A percentile compares a stretch with the other conserved stretches of the same genome.
Conservation (phyloP, 345 rosid genomes). For the Pelargonium nanum region DNA sequence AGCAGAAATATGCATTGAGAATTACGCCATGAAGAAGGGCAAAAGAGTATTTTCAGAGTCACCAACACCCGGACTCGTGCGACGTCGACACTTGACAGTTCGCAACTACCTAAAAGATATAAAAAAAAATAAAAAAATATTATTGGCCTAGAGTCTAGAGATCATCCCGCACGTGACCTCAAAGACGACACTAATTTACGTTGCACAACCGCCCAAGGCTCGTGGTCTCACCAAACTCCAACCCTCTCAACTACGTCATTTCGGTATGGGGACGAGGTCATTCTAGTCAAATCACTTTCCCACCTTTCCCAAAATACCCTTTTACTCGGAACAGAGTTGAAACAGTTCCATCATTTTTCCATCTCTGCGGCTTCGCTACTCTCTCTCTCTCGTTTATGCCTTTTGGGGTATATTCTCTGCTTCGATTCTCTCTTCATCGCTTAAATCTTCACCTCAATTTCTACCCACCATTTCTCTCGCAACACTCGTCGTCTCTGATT, state of each 20-base stretch:
- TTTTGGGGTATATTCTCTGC: slow-evolving; percentile 40
- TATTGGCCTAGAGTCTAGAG: not conserved
- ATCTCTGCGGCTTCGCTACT: slow-evolving; percentile 3
- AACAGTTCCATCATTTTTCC: not conserved
- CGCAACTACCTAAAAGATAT: not conserved
- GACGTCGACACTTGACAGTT: not conserved
- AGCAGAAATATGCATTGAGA: not conserved
- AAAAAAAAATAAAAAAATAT: no score
- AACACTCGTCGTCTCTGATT: not conserved
- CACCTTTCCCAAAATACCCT: slow-evolving; percentile 19
- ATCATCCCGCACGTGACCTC: slow-evolving; percentile 17
- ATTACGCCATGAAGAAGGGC: not conserved
- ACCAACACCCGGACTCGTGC: not conserved
- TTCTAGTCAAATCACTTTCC: slow-evolving; percentile 5
- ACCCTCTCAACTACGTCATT: slow-evolving; percentile 5
- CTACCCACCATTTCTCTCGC: not conserved
- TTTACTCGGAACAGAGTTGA: not conserved
- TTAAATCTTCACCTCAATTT: not conserved
- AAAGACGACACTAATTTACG: slow-evolving; percentile 5
- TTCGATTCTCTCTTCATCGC: slow-evolving; percentile 18
- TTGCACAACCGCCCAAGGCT: not conserved
- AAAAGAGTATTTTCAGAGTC: not conserved
- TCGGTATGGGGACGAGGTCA: slow-evolving; percentile 7
- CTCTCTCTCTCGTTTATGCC: slow-evolving; percentile 1
- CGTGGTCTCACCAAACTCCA: not conserved